These are phyloP conservation scores for Crucihimalaya himalaica DNA, from an alignment of 345 rosid genomes.

Conservation along the genomic window DNA sequence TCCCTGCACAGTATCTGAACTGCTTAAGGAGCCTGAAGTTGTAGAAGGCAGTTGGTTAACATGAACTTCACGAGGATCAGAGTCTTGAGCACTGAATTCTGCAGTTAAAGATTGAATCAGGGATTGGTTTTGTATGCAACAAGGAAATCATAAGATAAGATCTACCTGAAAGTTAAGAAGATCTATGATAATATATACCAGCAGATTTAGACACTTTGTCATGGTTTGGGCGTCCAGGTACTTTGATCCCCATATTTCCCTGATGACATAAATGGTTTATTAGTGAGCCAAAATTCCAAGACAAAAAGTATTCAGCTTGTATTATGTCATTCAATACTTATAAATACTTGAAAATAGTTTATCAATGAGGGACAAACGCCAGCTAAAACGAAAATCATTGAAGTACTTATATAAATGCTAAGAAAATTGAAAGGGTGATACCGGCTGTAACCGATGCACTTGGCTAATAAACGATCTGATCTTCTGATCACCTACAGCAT, in stretches of 20 bases:
- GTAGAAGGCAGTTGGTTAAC: conserved; percentile 49
- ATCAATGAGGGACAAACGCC: background rate
- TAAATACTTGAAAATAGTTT: no score
- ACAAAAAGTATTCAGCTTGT: conserved; percentile 16
- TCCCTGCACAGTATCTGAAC: conserved; percentile 51
- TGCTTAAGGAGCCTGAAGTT: conserved; percentile 38
- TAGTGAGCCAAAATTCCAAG: conserved; percentile 17
- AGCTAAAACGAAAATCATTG: background rate
- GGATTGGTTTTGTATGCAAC: conserved; percentile 40
- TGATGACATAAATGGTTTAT: conserved; percentile 46
- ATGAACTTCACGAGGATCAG: conserved; percentile 53
- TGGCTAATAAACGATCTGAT: conserved; percentile 51
- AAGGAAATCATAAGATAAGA: conserved; percentile 40
- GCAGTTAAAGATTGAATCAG: conserved; percentile 44
- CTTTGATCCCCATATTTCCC: conserved; percentile 49
- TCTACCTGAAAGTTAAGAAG: conserved; percentile 42
- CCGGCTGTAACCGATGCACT: conserved; percentile 50
- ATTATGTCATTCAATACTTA: conserved; percentile 5
- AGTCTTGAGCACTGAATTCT: conserved; percentile 48
- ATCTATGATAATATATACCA: conserved; percentile 43
- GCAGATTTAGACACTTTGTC: conserved; percentile 21
- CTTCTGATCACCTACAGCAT: conserved; percentile 64
- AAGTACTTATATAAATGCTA: conserved; percentile 1
- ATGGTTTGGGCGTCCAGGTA: conserved; percentile 31
- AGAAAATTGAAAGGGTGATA: conserved; percentile 18